These are phyloP conservation scores for Penicillium pancosmium DNA, from an alignment of 495 filamentous ascomycete species.

Conservation along the genomic window DNA sequence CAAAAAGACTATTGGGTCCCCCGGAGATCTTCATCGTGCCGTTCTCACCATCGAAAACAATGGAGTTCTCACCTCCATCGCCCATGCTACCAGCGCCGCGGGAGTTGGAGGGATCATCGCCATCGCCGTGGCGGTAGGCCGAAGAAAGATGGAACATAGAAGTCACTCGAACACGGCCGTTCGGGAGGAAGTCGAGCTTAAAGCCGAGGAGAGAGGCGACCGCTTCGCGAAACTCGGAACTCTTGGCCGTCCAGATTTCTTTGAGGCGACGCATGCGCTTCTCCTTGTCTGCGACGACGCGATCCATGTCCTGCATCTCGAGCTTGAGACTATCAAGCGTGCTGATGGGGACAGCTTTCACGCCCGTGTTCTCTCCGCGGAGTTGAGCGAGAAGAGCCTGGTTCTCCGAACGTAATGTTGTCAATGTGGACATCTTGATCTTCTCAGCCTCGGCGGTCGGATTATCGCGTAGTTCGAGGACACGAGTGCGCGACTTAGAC, in stretches of 20 bases:
- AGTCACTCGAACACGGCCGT: conserved; percentile 87
- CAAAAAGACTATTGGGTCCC: conserved; percentile 84
- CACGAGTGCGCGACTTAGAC: conserved; percentile 73
- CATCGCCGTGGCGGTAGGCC: conserved; percentile 58
- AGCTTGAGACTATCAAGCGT: conserved; percentile 72
- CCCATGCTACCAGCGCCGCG: conserved; percentile 61
- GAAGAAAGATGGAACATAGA: conserved; percentile 71
- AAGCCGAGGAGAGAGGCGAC: conserved; percentile 87
- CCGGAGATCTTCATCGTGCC: conserved; percentile 97
- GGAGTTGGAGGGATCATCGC: conserved; percentile 45
- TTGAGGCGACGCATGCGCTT: conserved; percentile 84
- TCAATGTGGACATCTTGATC: conserved; percentile 77
- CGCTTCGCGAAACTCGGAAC: conserved; percentile 89
- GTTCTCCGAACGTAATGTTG: conserved; percentile 80
- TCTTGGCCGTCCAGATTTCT: conserved; percentile 86
- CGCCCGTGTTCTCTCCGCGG: conserved; percentile 47
- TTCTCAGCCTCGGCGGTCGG: conserved; percentile 82
- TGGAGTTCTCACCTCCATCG: conserved; percentile 67
- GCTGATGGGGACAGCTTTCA: conserved; percentile 69
- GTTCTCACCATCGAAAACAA: conserved; percentile 95
- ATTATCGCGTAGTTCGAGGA: conserved; percentile 86
- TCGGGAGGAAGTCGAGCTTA: conserved; percentile 90
- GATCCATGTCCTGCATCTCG: conserved; percentile 70
- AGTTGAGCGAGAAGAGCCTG: conserved; percentile 76
- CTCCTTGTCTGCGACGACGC: conserved; percentile 76